phyloP scores from a whole-genome alignment of 108 stramenopile genomes.

The Poteriospumella lacustris region DNA sequence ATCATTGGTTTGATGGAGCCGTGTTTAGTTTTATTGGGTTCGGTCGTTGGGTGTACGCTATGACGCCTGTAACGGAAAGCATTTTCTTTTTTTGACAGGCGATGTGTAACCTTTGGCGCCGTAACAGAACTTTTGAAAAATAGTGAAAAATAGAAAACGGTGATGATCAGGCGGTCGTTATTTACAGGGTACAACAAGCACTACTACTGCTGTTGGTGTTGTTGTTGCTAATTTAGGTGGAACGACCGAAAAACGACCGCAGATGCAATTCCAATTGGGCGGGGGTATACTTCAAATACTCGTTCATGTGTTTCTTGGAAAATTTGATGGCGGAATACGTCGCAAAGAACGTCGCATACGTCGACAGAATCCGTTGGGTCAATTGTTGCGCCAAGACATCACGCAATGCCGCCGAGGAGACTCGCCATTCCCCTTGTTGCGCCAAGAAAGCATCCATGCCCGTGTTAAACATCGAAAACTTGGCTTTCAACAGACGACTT shows the following conservation, averaged over 20 bases:
- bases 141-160: no score
- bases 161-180: no score
- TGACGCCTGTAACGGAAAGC: no score
- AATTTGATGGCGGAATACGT: neutral
- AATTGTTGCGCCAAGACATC: neutral
- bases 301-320: slow-evolving; percentile 17
- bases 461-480: neutral
- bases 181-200: no score
- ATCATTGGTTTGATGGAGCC: no score
- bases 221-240: neutral
- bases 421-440: slow-evolving; percentile 19
- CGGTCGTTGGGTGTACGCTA: no score
- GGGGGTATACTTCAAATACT: neutral
- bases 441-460: slow-evolving; percentile 2
- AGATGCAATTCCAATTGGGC: neutral
- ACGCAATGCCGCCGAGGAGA: neutral
- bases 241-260: neutral
- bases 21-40: no score
- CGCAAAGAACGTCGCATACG: neutral
- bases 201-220: no score
- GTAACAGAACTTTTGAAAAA: no score
- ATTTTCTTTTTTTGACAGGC: no score
- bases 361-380: neutral
- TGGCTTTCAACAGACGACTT: neutral
- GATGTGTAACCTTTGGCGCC: no score